Percentiles rank a stretch among this genome's conserved stretches.
These are phyloP conservation scores for Chlorophyllum brunneum DNA, from an alignment of 768 basidiomycete genomes.

Conservation along the genomic window DNA sequence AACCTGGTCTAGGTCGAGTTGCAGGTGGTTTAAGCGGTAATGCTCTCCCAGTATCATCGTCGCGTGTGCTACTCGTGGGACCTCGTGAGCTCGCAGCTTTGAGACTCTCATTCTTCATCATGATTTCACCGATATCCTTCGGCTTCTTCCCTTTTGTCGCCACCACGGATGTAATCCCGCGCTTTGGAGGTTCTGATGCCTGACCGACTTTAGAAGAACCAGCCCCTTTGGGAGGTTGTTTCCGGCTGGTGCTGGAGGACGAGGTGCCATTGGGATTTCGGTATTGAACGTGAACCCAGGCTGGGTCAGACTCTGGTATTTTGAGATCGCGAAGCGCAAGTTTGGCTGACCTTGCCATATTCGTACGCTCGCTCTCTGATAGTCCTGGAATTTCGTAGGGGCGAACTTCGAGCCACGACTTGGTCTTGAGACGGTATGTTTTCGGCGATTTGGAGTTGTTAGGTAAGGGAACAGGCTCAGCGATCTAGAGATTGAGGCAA, in stretches of 20 bases:
- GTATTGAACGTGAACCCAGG: conserved; percentile 53
- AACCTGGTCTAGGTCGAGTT: conserved; percentile 11
- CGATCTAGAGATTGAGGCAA: conserved; percentile 38
- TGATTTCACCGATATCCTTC: conserved; percentile 36
- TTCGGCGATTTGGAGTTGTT: conserved; percentile 32
- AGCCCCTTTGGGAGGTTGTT: conserved; percentile 1
- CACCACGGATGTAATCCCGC: conserved; percentile 42
- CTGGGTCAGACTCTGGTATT: conserved; percentile 56
- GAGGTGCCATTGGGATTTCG: conserved; percentile 17
- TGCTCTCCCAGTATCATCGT: conserved; percentile 9
- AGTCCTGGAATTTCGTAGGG: conserved; percentile 60
- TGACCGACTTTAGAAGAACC: conserved; percentile 6
- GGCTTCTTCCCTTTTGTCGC: conserved; percentile 45
- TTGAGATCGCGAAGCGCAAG: conserved; percentile 42
- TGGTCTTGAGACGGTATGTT: conserved; percentile 51
- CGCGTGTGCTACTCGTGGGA: conserved; percentile 16
- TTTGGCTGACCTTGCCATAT: conserved; percentile 52
- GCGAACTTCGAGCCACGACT: conserved; percentile 65
- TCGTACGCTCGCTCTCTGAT: conserved; percentile 40
- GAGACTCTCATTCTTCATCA: conserved; percentile 46
- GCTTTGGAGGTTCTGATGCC: conserved; percentile 31
- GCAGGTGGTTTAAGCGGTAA: conserved; percentile 7
- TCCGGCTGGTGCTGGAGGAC: conserved; percentile 1
- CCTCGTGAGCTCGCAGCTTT: conserved; percentile 20
- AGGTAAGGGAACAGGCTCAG: conserved; percentile 34